Evolutionary conservation across 371 early-diverging fungal genomes (phyloP), one percentile per base, ranked within the genome.

Genomic region (Haplosporangium sp.): DNA sequence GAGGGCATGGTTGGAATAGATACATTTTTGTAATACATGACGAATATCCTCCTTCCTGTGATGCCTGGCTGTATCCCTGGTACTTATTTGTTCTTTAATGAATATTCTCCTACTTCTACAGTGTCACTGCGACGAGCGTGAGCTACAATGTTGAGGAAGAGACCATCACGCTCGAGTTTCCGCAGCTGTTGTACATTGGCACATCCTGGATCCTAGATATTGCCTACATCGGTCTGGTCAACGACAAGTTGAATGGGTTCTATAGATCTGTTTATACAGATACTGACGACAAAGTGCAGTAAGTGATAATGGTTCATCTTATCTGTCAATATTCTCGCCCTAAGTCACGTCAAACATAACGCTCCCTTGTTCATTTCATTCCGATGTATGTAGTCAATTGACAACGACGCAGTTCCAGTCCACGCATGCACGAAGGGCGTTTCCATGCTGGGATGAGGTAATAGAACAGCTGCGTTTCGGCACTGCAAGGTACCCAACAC

Each of bases 401-500:
- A 93, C 90, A 9, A 91, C 89, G 14, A 98, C 97, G 1, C 97
- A 98, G 75, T 98, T 97, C 85, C 96, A 97, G 82, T 87, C 98
- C 5, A 94, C 96, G 16, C 91, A 93, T 82, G 94, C 95, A 16
- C 88, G 98, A 60, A 83, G 91, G 40, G 94, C 92, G 7, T 94
- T 98, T 75, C 98, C 99, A 6, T 97, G 94, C 80, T 98, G 95
- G 92, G 92, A 96, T 75, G 94, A 96, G 86, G 74, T 74, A 68
- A 23, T 23, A 14, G 23, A 46, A n/a, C n/a, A 54, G 42, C 11
- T 38, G 43, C n/a, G n/a, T n/a, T n/a, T n/a, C n/a, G n/a, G n/a
- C n/a, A n/a, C n/a, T n/a, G n/a, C n/a, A n/a, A n/a, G n/a, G n/a
- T n/a, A n/a, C n/a, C n/a, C n/a, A n/a, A n/a, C n/a, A n/a, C n/a